Conservation (phyloP, 768 basidiomycete species). For the Galerina marginata region DNA sequence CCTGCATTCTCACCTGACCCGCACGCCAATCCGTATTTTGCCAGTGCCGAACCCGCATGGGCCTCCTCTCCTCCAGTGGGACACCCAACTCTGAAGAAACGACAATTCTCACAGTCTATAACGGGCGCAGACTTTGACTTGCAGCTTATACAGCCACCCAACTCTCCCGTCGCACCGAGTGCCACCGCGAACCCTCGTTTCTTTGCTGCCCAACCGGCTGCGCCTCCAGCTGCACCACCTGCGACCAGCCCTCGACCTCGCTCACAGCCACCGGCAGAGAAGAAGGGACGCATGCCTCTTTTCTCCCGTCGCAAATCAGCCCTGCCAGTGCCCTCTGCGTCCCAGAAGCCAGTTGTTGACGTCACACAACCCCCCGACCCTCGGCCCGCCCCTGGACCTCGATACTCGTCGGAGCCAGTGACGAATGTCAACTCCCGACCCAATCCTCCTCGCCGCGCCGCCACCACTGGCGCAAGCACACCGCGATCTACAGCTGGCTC, state of each 20-base stretch:
- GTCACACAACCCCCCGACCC: slow-evolving; percentile 17
- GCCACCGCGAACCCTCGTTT: slow-evolving; percentile 21
- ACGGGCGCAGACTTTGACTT: slow-evolving; percentile 26
- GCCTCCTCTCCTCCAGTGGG: slow-evolving; percentile 32
- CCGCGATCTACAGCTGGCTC: slow-evolving; percentile 18
- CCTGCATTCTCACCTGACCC: slow-evolving; percentile 68
- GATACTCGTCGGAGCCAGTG: slow-evolving; percentile 21
- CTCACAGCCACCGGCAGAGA: slow-evolving; percentile 14
- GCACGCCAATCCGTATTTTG: slow-evolving; percentile 49
- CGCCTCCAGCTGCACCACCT: slow-evolving; percentile 5
- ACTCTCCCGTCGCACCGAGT: slow-evolving; percentile 33
- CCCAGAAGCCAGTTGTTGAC: slow-evolving; percentile 13
- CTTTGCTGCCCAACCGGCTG: slow-evolving; percentile 11
- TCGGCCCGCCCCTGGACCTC: slow-evolving; percentile 20
- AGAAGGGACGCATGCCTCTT: slow-evolving; percentile 29
- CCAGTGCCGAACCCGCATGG: slow-evolving; percentile 34
- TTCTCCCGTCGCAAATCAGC: slow-evolving; percentile 29
- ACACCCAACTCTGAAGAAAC: slow-evolving; percentile 35
- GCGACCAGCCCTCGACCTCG: background rate
- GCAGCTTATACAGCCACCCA: slow-evolving; percentile 38
- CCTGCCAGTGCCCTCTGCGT: slow-evolving; percentile 7
- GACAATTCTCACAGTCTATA: slow-evolving; percentile 15
- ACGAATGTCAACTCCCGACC: slow-evolving; percentile 22
- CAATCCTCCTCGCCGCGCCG: slow-evolving; percentile 25
- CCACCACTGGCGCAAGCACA: slow-evolving; percentile 27